Evolutionary conservation across 495 filamentous ascomycete species (phyloP), one percentile per base, ranked within the genome.

Genomic region (Podospora sp.): DNA sequence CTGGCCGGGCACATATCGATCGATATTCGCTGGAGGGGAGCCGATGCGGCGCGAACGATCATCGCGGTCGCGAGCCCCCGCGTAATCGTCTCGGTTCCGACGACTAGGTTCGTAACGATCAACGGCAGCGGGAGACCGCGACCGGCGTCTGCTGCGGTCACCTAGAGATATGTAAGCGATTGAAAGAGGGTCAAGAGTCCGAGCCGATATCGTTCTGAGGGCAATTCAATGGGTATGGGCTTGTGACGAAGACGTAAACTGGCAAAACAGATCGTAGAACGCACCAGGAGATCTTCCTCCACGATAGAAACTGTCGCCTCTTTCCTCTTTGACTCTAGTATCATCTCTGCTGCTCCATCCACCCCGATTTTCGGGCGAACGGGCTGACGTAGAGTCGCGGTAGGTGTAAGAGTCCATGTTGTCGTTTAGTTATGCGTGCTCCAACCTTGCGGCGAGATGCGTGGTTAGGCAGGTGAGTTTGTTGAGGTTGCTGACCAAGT

Each of bases 1-100:
- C 72, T 95, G 91, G 8, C 94, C 92, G 1, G 95, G 95, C 25
- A 98, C 91, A 77, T 99, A 99, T 58, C 96, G 90, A 78, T 99
- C 95, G 68, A 98, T 98, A 50, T 92, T 89, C 21, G 88, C 86
- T 8, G 88, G 88, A 76, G 86, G 73, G 75, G 91, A 81, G 55
- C 66, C 75, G 25, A 82, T 78, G 57, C 92, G 89, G 49, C 61
- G 61, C 9, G 29, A 24, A 7, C 61, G 40, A 18, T 63, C 61
- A 22, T 63, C 61, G 16, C 61, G 40, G 25, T 63, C 61, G 6
- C 61, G 40, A 8, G 25, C 7, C 0, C 61, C 82, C 55, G 81
- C 80, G 75, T 89, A 86, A 63, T 92, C 89, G 68, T 96, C 92
- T 50, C 92, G 88, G 66, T 78, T 78, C 59, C 90, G 85, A 33